Evolutionary conservation across 2,329 filamentous ascomycete genomes (phyloP).

Genomic region (Fusarium phyllophilum): DNA sequence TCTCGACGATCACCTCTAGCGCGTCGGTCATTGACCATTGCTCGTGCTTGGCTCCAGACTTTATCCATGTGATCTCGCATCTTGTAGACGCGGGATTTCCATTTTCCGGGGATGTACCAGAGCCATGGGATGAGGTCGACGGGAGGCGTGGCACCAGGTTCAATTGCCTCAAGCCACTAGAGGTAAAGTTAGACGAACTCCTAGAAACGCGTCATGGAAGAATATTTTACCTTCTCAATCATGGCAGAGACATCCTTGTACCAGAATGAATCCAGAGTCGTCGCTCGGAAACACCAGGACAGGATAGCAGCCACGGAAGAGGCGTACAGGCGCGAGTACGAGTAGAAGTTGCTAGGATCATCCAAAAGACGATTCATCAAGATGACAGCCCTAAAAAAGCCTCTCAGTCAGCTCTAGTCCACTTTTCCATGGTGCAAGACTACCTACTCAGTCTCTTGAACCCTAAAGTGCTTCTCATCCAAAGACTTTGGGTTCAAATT

Average conservation of each 20-base stretch:
- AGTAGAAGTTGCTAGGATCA: not conserved
- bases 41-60: not conserved
- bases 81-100: not conserved
- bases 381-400: not conserved
- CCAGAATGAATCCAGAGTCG: not conserved
- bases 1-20: not conserved
- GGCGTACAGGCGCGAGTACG: not conserved
- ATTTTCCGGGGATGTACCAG: not conserved
- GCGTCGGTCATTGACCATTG: not conserved
- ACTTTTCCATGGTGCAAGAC: fast-evolving
- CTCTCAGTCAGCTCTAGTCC: not conserved
- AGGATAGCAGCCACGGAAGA: not conserved
- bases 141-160: not conserved
- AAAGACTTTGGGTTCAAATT: not conserved
- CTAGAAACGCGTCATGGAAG: not conserved
- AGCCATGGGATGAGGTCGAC: not conserved
- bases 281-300: not conserved
- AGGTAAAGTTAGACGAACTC: not conserved
- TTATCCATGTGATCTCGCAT: not conserved
- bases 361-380: not conserved
- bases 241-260: not conserved
- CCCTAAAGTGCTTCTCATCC: not conserved
- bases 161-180: not conserved
- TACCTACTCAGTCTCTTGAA: not conserved
- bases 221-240: not conserved